Evolutionary conservation across 345 rosid species (phyloP), one percentile per base, ranked within the genome.

Genomic region (Acer saccharum): DNA sequence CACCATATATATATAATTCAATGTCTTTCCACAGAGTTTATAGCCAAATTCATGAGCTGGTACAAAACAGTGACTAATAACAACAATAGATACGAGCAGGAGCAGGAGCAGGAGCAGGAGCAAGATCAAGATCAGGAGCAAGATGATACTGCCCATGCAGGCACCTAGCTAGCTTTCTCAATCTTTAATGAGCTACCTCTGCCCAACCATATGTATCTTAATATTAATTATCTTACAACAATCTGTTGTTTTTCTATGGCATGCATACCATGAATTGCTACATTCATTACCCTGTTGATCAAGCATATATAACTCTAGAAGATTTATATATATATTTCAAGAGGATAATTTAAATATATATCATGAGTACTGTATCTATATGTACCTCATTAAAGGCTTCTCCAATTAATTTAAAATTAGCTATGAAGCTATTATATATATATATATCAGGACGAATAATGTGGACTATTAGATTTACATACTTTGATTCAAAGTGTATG

Each of bases 11-110:
- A 29, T 29, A 29, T 29, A 29, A 32, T 20, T 25, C 43, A 12
- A 0, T 64, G 46, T 52, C 64, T 21, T 73, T 78, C 2, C 27
- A 50, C 90, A 89, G 94, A 90, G 75, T 90, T 82, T 46, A 86
- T 81, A 62, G 92, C 94, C 0, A 86, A 81, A 77, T 82, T 89
- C 71, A 90, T 90, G 94, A 90, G 94, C 85, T 77, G 79, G 63
- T 90, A 80, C 84, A 90, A 86, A 75, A 41, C 77, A 48, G 64
- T 62, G 43, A 52, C 78, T 16, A 68, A 61, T 25, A 50, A 2
- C 68, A 71, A 67, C 39, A 35, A 35, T 62, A 63, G 65, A 32
- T 27, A 50, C 60, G 74, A 69, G 41, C 60, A 60, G 55, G 55
- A 50, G 3, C 68, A 72, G 25, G 65, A 71, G 21, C 35, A 29